These are phyloP conservation scores for Auriscalpium orientale DNA, from an alignment of 768 basidiomycete species.

Conservation along the genomic window DNA sequence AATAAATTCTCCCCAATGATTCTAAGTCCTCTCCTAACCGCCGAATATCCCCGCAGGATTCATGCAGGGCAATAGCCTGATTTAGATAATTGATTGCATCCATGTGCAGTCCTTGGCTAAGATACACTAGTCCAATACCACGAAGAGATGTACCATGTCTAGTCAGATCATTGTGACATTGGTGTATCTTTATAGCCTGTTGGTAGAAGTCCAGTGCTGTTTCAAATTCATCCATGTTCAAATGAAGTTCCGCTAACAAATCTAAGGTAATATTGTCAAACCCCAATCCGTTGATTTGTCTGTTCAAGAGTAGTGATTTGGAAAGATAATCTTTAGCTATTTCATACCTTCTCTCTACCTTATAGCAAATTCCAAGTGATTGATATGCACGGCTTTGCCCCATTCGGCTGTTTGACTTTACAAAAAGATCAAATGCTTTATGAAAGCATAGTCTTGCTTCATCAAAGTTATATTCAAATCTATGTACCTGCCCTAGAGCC, in stretches of 20 bases:
- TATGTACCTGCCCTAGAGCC: too few species aligned
- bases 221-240: too few species aligned
- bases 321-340: background rate
- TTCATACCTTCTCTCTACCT: background rate
- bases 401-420: background rate
- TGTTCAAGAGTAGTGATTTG: too few species aligned
- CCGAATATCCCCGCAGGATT: background rate
- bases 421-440: background rate
- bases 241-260: too few species aligned
- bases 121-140: background rate
- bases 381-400: background rate
- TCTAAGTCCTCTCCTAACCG: background rate
- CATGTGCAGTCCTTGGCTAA: background rate
- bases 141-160: background rate
- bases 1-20: background rate
- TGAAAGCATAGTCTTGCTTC: background rate
- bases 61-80: background rate
- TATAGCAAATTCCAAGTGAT: background rate
- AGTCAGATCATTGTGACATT: background rate
- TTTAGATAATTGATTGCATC: background rate
- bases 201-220: background rate
- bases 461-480: too few species aligned
- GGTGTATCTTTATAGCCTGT: background rate
- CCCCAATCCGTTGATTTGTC: too few species aligned
- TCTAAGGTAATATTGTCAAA: too few species aligned